Evolutionary conservation across 2,329 filamentous ascomycete genomes (phyloP).

Genomic region (Trichophyton verrucosum): DNA sequence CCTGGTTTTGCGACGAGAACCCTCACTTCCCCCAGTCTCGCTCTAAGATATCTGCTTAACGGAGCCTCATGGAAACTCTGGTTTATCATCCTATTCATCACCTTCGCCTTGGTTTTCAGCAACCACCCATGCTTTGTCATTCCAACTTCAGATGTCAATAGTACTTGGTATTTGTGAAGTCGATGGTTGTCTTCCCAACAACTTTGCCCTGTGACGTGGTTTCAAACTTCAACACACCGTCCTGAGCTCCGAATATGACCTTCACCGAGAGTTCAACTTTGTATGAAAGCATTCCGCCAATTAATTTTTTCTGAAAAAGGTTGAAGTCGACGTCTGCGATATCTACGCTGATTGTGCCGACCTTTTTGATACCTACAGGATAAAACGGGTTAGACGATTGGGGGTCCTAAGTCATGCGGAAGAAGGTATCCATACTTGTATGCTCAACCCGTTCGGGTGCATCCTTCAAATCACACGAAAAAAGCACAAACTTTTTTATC

Average conservation of each 20-base stretch:
- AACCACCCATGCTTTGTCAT: neutral
- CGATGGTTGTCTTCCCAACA: neutral
- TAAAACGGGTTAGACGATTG: too few relatives aligned
- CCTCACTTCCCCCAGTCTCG: too few relatives aligned
- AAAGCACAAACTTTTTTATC: neutral
- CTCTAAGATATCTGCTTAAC: too few relatives aligned
- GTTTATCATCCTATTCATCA: neutral
- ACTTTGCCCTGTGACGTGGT: neutral
- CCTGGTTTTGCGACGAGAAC: too few relatives aligned
- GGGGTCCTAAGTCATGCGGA: neutral
- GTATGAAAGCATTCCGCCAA: neutral
- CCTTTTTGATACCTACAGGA: neutral
- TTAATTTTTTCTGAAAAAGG: neutral
- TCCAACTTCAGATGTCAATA: neutral
- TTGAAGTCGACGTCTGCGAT: neutral
- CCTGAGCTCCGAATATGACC: neutral
- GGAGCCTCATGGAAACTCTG: too few relatives aligned
- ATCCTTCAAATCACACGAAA: neutral
- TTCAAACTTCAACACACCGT: conserved; percentile 1
- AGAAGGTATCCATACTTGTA: neutral
- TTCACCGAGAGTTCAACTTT: neutral
- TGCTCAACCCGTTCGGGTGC: neutral
- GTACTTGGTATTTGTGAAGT: neutral
- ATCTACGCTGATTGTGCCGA: neutral
- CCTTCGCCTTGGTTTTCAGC: too few relatives aligned